A percentile compares a stretch with the other conserved stretches of the same genome.
Conservation (phyloP, 2,329 filamentous ascomycete species). For the Neonectria neomacrospora region DNA sequence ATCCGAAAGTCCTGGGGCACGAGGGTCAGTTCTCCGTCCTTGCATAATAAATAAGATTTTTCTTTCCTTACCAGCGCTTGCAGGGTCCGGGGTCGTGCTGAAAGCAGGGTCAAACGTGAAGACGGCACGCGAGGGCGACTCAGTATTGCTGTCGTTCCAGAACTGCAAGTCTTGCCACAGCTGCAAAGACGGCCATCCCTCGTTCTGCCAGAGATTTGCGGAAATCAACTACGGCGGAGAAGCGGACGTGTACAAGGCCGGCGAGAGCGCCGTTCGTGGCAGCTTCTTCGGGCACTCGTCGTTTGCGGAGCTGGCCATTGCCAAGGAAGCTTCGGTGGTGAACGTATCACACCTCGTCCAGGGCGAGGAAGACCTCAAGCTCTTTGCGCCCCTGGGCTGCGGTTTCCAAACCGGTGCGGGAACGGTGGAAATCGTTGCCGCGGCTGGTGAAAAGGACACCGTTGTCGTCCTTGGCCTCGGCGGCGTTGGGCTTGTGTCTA, state of each 20-base stretch:
- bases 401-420: constrained; percentile 13
- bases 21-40: background rate
- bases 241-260: background rate
- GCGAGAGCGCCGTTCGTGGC: background rate
- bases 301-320: background rate
- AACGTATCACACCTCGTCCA: constrained; percentile 1
- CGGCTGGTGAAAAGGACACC: background rate
- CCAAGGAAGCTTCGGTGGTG: constrained; percentile 4
- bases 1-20: constrained; percentile 5
- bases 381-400: background rate
- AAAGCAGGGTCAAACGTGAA: background rate
- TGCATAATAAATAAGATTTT: background rate
- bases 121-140: background rate
- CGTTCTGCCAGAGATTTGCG: background rate
- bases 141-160: constrained; percentile 1
- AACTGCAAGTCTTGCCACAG: background rate
- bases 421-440: constrained; percentile 18
- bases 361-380: background rate
- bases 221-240: constrained; percentile 5
- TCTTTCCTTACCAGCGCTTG: too few relatives aligned
- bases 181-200: background rate
- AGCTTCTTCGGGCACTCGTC: constrained; percentile 3
- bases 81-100: background rate
- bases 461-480: constrained; percentile 11
- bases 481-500: constrained; percentile 19